These are phyloP conservation scores for Cryphonectria carpinicola DNA, from an alignment of 2,329 filamentous ascomycete genomes.

Conservation along the genomic window DNA sequence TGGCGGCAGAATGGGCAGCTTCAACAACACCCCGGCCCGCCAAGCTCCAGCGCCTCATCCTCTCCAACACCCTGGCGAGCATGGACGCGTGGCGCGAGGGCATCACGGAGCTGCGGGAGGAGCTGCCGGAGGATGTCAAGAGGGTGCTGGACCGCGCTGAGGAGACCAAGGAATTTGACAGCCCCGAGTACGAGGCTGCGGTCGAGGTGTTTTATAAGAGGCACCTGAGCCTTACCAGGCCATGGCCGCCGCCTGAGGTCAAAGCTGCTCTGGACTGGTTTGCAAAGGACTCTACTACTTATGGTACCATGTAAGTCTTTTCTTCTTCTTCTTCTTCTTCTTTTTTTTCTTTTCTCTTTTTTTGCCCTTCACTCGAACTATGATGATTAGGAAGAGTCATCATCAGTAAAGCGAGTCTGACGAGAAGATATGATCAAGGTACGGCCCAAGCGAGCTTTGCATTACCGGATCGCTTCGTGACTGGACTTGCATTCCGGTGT, in stretches of 20 bases:
- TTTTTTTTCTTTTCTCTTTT: too few relatives aligned
- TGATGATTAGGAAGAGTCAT: too few relatives aligned
- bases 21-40: constrained; percentile 6
- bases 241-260: constrained; percentile 41
- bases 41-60: constrained; percentile 35
- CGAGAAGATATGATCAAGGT: constrained; percentile 7
- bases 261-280: constrained; percentile 38
- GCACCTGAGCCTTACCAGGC: constrained; percentile 35
- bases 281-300: constrained; percentile 38
- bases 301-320: constrained; percentile 39
- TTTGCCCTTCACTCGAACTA: too few relatives aligned
- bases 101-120: constrained; percentile 28
- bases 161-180: constrained; percentile 35
- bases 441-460: constrained; percentile 19
- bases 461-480: constrained; percentile 34
- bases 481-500: constrained; percentile 35
- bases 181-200: constrained; percentile 37
- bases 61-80: constrained; percentile 39
- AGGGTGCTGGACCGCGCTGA: constrained; percentile 34
- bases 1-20: constrained; percentile 22
- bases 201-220: constrained; percentile 39
- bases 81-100: constrained; percentile 34
- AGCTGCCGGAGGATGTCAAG: constrained; percentile 33
- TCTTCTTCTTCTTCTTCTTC: constrained; percentile 15
- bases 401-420: too few relatives aligned